These are phyloP conservation scores for Filobasidium floriforme DNA, from an alignment of 768 basidiomycete species.

Conservation along the genomic window DNA sequence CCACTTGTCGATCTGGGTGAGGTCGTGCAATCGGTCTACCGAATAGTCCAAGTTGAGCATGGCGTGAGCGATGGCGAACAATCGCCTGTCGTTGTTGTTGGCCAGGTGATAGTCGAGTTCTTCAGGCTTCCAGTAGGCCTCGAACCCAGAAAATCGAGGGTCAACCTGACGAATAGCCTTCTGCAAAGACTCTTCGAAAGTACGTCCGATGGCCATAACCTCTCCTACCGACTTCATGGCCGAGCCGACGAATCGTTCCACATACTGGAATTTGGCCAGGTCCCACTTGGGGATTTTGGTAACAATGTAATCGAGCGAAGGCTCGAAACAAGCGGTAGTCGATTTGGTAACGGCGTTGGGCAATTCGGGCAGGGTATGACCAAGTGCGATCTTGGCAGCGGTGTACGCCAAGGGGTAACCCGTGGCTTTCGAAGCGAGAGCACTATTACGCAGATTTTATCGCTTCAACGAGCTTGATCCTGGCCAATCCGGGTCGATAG, in stretches of 20 bases:
- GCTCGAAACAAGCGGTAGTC: slow-evolving; percentile 98
- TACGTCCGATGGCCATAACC: slow-evolving; percentile 99
- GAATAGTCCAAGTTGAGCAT: slow-evolving; percentile 90
- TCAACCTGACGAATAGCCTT: slow-evolving; percentile 98
- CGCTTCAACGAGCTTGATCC: neutral
- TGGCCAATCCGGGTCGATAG: slow-evolving; percentile 8
- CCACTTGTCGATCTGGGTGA: slow-evolving; percentile 99
- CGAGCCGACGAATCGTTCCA: slow-evolving; percentile 88
- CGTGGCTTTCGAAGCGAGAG: slow-evolving; percentile 95
- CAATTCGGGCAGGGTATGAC: slow-evolving; percentile 91
- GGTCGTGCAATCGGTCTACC: slow-evolving; percentile 78
- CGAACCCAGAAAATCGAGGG: slow-evolving; percentile 92
- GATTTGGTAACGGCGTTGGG: slow-evolving; percentile 99
- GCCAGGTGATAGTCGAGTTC: slow-evolving; percentile 71
- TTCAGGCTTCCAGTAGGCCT: slow-evolving; percentile 81
- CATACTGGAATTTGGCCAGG: slow-evolving; percentile 91
- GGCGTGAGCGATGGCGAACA: slow-evolving; percentile 95
- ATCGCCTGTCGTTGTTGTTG: slow-evolving; percentile 84
- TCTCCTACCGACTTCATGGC: slow-evolving; percentile 99
- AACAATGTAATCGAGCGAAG: slow-evolving; percentile 96
- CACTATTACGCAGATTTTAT: slow-evolving; percentile 49
- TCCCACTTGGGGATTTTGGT: slow-evolving; percentile 99
- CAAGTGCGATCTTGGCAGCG: slow-evolving; percentile 95
- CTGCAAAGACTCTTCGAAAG: slow-evolving; percentile 95
- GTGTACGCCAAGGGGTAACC: slow-evolving; percentile 99